phyloP scores from a whole-genome alignment of 345 rosid species.

The Pugionium cornutum region DNA sequence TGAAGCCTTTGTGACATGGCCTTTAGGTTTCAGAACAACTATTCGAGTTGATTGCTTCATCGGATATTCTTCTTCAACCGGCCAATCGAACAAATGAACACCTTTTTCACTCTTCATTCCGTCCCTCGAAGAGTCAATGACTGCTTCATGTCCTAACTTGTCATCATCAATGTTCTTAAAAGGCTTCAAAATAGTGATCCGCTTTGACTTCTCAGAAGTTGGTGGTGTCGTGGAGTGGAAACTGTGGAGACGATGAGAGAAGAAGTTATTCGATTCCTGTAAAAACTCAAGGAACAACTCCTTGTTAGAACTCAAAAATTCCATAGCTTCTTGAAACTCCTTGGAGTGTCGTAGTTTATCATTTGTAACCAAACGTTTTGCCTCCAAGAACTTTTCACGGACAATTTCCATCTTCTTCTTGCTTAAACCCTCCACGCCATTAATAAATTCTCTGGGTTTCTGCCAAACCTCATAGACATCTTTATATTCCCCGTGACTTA shows the following conservation, averaged over 20 bases:
- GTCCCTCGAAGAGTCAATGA: constrained; percentile 46
- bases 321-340: constrained; percentile 86
- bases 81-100: constrained; percentile 41
- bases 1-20: constrained; percentile 49
- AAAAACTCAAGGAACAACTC: constrained; percentile 79
- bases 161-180: constrained; percentile 57
- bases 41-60: constrained; percentile 63
- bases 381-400: constrained; percentile 85
- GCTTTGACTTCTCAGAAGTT: constrained; percentile 59
- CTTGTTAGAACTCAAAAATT: constrained; percentile 70
- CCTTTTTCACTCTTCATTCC: constrained; percentile 39
- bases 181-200: constrained; percentile 82
- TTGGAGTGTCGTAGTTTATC: constrained; percentile 78
- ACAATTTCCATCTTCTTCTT: constrained; percentile 77
- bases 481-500: constrained; percentile 56
- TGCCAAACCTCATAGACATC: constrained; percentile 65
- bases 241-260: constrained; percentile 56
- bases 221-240: constrained; percentile 49
- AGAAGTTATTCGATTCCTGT: constrained; percentile 72
- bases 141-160: constrained; percentile 40
- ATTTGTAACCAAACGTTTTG: constrained; percentile 79
- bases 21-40: constrained; percentile 83
- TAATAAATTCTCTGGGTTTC: constrained; percentile 26
- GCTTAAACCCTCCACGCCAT: constrained; percentile 35
- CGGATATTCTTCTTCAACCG: constrained; percentile 50